Conservation (phyloP, 805 yeast species). For the Cyberlindnera saturnus region DNA sequence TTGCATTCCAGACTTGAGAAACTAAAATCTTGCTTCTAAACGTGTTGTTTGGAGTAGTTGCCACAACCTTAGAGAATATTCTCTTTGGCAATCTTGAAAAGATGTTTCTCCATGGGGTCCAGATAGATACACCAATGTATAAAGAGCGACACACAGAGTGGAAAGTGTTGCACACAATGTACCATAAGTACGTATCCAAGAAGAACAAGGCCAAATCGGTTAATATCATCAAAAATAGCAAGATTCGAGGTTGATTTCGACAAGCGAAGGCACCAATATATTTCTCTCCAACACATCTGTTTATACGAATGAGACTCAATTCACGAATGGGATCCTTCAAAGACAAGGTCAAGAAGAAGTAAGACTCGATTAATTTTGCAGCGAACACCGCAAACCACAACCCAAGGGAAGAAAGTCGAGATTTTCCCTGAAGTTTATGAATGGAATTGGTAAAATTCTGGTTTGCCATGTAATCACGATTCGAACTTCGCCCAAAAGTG, state of each 20-base stretch:
- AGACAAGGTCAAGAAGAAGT: constrained; percentile 69
- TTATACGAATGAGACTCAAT: constrained; percentile 47
- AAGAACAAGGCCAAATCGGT: constrained; percentile 69
- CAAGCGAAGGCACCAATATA: constrained; percentile 51
- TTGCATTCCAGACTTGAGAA: constrained; percentile 98
- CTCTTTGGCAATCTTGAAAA: constrained; percentile 73
- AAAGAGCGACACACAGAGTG: constrained; percentile 69
- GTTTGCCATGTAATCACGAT: constrained; percentile 44
- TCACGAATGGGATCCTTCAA: constrained; percentile 70
- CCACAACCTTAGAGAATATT: constrained; percentile 61
- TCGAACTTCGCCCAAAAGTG: constrained; percentile 21
- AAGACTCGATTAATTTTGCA: constrained; percentile 70
- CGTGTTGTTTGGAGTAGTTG: constrained; percentile 69
- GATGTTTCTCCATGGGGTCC: constrained; percentile 87
- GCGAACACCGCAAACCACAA: constrained; percentile 64
- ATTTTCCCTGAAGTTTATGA: constrained; percentile 45
- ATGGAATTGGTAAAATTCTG: constrained; percentile 56
- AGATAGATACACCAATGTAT: constrained; percentile 71
- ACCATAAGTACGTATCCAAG: constrained; percentile 82
- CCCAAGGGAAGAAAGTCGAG: constrained; percentile 56
- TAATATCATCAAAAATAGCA: constrained; percentile 45
- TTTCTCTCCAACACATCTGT: constrained; percentile 56
- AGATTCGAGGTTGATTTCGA: constrained; percentile 46
- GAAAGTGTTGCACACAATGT: constrained; percentile 70
- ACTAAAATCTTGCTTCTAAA: constrained; percentile 95